These are phyloP conservation scores for Vinca minor DNA, from an alignment of 257 asterid species.

Conservation along the genomic window DNA sequence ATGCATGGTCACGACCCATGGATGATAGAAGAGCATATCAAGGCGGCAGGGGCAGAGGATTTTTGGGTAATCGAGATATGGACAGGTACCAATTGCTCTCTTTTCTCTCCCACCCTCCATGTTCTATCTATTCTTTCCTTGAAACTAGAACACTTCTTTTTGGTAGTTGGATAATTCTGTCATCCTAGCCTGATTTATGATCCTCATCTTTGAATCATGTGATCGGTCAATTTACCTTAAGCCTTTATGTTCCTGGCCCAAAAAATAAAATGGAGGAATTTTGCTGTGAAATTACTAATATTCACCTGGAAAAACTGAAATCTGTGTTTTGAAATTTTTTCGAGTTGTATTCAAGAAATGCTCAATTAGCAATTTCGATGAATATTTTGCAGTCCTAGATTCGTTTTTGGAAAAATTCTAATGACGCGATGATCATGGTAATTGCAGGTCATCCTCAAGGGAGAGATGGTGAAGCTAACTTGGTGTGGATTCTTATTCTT, in stretches of 20 bases:
- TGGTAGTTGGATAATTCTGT: no score
- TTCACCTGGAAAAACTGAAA: no score
- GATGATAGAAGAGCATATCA: conserved; percentile 65
- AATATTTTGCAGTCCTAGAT: no score
- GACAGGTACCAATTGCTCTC: conserved; percentile 56
- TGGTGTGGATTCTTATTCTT: conserved; percentile 30
- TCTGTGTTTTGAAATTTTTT: background rate
- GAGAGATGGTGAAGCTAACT: conserved; percentile 54
- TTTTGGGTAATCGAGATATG: conserved; percentile 53
- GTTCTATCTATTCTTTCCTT: conserved; percentile 10
- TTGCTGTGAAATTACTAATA: no score
- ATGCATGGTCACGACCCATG: conserved; percentile 46
- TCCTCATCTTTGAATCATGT: background rate
- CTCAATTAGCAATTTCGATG: no score
- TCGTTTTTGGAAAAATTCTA: background rate
- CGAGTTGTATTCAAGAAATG: background rate
- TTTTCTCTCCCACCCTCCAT: conserved; percentile 1
- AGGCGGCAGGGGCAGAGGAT: conserved; percentile 84
- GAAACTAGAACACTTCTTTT: no score
- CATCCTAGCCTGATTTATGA: no score
- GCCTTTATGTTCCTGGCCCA: no score
- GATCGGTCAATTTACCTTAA: background rate
- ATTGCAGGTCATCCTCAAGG: conserved; percentile 73
- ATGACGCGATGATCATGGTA: conserved; percentile 11
- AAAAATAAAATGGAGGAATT: no score